Evolutionary conservation across 768 basidiomycete species (phyloP).

Genomic region (Exidia glandulosa): DNA sequence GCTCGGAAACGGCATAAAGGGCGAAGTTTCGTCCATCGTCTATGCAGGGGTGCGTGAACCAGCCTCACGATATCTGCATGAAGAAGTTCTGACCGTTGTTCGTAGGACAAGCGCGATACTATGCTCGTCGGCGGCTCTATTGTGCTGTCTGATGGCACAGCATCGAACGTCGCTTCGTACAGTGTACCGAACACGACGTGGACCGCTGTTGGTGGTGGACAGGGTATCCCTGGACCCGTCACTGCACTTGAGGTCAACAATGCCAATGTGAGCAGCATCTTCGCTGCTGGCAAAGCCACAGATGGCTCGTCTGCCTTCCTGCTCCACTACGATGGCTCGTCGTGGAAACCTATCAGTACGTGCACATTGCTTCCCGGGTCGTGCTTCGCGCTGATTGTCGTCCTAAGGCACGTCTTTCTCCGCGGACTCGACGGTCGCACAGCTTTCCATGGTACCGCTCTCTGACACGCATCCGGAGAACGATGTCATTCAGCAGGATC

Average conservation of each 20-base stretch:
- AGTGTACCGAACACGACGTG: constrained; percentile 64
- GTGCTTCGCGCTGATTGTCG: not conserved
- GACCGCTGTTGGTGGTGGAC: constrained; percentile 49
- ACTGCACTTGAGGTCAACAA: constrained; percentile 81
- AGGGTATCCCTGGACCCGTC: constrained; percentile 74
- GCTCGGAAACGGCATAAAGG: constrained; percentile 71
- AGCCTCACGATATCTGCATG: constrained; percentile 22
- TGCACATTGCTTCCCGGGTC: no score
- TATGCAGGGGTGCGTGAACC: constrained; percentile 69
- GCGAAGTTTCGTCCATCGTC: constrained; percentile 66
- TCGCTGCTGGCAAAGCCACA: constrained; percentile 71
- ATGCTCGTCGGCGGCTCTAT: constrained; percentile 79
- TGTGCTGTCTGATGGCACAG: constrained; percentile 46
- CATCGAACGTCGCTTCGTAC: constrained; percentile 65
- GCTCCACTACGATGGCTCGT: constrained; percentile 71
- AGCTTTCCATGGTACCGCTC: constrained; percentile 85
- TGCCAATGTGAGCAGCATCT: constrained; percentile 71
- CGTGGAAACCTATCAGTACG: constrained; percentile 66
- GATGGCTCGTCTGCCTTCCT: constrained; percentile 62
- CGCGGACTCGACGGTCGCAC: constrained; percentile 55
- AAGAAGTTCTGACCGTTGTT: constrained; percentile 17
- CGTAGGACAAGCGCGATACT: constrained; percentile 50
- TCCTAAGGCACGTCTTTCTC: constrained; percentile 38
- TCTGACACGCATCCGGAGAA: constrained; percentile 62
- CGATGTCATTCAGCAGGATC: constrained; percentile 66